These are phyloP conservation scores for Fusarium mundagurra DNA, from an alignment of 2,329 filamentous ascomycete species.

Conservation along the genomic window DNA sequence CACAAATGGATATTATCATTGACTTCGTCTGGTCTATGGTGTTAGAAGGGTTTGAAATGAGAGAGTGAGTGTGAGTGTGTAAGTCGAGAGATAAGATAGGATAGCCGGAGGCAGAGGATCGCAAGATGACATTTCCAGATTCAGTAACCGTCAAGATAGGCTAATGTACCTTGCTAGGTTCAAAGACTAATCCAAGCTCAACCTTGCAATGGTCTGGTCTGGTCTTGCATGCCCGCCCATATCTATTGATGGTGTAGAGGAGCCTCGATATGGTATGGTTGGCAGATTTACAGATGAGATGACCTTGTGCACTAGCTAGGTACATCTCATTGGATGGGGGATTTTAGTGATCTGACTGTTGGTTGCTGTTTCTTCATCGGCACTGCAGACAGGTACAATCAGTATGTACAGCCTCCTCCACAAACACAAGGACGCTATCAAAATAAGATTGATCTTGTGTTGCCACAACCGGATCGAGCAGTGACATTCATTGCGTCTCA, in stretches of 20 bases:
- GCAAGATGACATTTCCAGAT: neutral
- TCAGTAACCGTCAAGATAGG: constrained; percentile 19
- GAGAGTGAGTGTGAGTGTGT: neutral
- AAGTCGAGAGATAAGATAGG: constrained; percentile 9
- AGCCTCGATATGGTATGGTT: constrained; percentile 22
- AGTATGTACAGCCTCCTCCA: constrained; percentile 19
- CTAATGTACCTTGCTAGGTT: constrained; percentile 14
- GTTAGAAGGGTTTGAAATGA: neutral
- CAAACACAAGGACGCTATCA: constrained; percentile 17
- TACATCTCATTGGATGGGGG: neutral
- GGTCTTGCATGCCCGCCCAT: constrained; percentile 1
- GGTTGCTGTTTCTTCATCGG: neutral
- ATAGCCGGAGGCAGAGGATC: neutral
- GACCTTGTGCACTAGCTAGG: neutral
- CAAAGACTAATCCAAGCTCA: constrained; percentile 12
- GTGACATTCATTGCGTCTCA: neutral
- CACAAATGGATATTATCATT: neutral
- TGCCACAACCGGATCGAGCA: neutral
- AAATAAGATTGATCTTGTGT: constrained; percentile 22
- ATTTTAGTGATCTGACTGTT: constrained; percentile 18
- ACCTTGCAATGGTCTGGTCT: neutral
- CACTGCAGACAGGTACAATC: neutral
- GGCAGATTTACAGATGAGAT: neutral
- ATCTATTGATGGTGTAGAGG: constrained; percentile 18
- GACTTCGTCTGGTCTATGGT: neutral